Percentiles rank a stretch among this genome's conserved stretches.
These are phyloP conservation scores for Aspergillus intermedius DNA, from an alignment of 2,329 filamentous ascomycete genomes.

Conservation along the genomic window DNA sequence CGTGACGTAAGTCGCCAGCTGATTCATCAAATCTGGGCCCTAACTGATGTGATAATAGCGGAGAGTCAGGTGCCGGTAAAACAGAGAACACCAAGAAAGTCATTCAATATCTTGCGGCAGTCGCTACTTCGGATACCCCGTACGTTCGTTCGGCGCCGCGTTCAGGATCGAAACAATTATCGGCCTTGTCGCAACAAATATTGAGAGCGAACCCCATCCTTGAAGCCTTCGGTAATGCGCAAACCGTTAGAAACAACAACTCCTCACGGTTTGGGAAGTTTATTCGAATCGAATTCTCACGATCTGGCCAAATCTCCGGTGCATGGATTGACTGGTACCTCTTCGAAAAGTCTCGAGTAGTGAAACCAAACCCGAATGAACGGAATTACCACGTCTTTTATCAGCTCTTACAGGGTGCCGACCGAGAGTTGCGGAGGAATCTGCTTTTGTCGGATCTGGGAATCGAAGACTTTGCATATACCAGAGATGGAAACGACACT, in stretches of 20 bases:
- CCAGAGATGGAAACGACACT: conserved; percentile 79
- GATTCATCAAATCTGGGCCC: neutral
- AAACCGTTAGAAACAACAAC: conserved; percentile 96
- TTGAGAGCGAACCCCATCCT: conserved; percentile 92
- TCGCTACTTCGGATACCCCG: conserved; percentile 75
- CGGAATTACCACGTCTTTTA: conserved; percentile 98
- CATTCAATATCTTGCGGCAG: conserved; percentile 94
- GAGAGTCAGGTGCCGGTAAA: conserved; percentile 95
- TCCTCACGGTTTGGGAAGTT: conserved; percentile 98
- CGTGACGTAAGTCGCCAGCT: conserved; percentile 58
- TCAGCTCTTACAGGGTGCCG: conserved; percentile 81
- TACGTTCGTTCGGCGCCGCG: conserved; percentile 41
- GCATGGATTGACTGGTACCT: conserved; percentile 99
- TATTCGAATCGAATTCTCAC: conserved; percentile 90
- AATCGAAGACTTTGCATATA: conserved; percentile 87
- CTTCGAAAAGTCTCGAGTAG: conserved; percentile 94
- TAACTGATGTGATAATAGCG: conserved; percentile 36
- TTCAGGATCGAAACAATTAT: conserved; percentile 57
- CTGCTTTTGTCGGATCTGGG: conserved; percentile 69
- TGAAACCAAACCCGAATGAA: conserved; percentile 78
- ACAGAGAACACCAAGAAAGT: conserved; percentile 99
- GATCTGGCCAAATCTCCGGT: conserved; percentile 81
- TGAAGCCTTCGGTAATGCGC: conserved; percentile 95
- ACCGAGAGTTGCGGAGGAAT: conserved; percentile 63
- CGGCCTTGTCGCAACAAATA: conserved; percentile 93